Evolutionary conservation across 495 filamentous ascomycete species (phyloP), one percentile per base, ranked within the genome.

Genomic region (Thermochaetoides thermophila): DNA sequence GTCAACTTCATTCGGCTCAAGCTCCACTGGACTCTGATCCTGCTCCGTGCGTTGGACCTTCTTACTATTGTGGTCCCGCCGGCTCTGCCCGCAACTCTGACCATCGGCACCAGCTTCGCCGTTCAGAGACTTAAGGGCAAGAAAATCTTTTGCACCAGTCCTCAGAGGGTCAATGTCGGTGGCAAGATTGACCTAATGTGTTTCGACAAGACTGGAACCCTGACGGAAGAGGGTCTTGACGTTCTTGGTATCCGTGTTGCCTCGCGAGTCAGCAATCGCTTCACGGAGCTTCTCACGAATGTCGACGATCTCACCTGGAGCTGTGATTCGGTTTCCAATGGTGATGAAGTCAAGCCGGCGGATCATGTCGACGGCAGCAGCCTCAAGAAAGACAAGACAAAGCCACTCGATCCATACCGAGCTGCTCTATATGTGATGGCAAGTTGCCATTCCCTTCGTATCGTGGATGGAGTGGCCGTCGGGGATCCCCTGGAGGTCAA

Each of bases 21-120:
- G 45, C 62, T 97, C 25, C 69, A 80, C 18, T 91, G 81, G 81
- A 80, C 84, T 51, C 54, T 92, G 25, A 93, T 99, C 35, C 65
- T 95, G 40, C 74, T 96, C 12, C 74, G 89, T 42, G 91, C 89
- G 16, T 61, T 99, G 30, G 91, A 99, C 56, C 57, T 99, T 34
- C 94, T 96, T 45, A 99, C 91, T 5, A 99, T 99, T 40, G 84
- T 96, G 21, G 89, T 99, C 1, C 91, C 91, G 23, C 91, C 91
- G 35, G 91, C 91, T 7, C 59, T 99, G n/a, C 91, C 91, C 6
- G 91, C 91, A 20, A 99, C 91, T 5, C 64, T 99, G 34, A 89
- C 82, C 5, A 96, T 99, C 44, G 91, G 91, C 22, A 94, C 83
- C 5, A 95, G 84, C 52, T 99, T 96, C 55, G 91, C 91, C 7